These are phyloP conservation scores for Nicotiana knightiana DNA, from an alignment of 257 asterid species.

Conservation along the genomic window DNA sequence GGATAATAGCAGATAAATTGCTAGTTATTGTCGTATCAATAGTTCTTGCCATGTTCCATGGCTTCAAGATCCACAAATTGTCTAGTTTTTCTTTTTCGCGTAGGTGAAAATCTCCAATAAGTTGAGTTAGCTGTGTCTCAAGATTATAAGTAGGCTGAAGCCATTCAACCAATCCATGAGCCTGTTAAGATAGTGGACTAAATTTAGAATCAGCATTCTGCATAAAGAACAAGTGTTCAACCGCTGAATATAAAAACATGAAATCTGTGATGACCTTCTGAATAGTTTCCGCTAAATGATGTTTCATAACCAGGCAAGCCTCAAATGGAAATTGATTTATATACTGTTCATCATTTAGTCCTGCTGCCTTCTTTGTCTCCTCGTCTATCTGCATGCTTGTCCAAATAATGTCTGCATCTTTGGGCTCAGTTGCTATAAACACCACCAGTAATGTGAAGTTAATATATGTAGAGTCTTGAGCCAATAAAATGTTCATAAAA, in stretches of 20 bases:
- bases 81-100: constrained; percentile 57
- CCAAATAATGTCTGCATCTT: constrained; percentile 93
- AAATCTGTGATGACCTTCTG: constrained; percentile 48
- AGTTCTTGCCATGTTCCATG: constrained; percentile 99
- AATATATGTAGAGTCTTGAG: constrained; percentile 4
- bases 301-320: constrained; percentile 97
- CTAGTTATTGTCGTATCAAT: constrained; percentile 84
- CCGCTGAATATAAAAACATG: constrained; percentile 5
- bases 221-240: constrained; percentile 8
- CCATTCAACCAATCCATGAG: constrained; percentile 85
- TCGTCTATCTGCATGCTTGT: constrained; percentile 80
- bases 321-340: constrained; percentile 91
- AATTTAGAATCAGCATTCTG: constrained; percentile 15
- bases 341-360: constrained; percentile 71
- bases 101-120: constrained; percentile 64
- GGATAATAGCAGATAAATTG: constrained; percentile 73
- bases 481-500: constrained; percentile 8
- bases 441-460: background rate
- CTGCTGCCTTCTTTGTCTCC: constrained; percentile 70
- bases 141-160: constrained; percentile 94
- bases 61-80: constrained; percentile 94
- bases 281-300: constrained; percentile 87
- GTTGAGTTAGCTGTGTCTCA: constrained; percentile 79
- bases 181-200: constrained; percentile 37
- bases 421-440: constrained; percentile 73